phyloP scores from a whole-genome alignment of 176 grass and related monocot genomes.

The Ananas comosus region DNA sequence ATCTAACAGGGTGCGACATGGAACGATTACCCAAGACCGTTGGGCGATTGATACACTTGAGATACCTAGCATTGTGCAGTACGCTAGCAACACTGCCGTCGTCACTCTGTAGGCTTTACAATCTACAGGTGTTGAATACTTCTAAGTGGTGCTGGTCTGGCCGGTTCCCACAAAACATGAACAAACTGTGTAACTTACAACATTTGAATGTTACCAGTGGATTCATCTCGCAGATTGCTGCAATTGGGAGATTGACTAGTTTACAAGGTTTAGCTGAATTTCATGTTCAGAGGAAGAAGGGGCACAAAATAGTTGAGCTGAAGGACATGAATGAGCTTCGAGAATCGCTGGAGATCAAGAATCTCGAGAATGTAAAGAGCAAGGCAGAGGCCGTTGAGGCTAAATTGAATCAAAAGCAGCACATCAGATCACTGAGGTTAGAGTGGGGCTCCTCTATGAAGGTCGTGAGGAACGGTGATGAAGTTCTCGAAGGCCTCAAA shows the following conservation, averaged over 20 bases:
- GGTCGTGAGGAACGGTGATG: not conserved
- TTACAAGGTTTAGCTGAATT: slow-evolving; percentile 29
- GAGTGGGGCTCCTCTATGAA: not conserved
- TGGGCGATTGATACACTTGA: not conserved
- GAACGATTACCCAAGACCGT: not conserved
- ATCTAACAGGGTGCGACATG: not conserved
- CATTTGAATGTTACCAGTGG: slow-evolving; percentile 16
- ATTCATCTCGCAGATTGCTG: slow-evolving; percentile 5
- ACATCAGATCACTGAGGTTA: not conserved
- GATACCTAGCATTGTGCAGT: not conserved
- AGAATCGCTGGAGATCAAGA: slow-evolving; percentile 14
- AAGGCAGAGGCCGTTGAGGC: slow-evolving; percentile 19
- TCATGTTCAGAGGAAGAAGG: slow-evolving; percentile 3
- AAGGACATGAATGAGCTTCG: slow-evolving; percentile 32
- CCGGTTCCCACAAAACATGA: slow-evolving; percentile 16
- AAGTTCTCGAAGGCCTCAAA: slow-evolving; percentile 22
- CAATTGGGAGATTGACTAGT: slow-evolving; percentile 29
- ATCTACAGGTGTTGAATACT: slow-evolving; percentile 1
- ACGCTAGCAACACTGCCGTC: not conserved
- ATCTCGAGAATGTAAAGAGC: slow-evolving; percentile 21
- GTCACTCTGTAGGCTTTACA: not conserved
- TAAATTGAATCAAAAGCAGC: slow-evolving; percentile 15
- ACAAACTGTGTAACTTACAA: slow-evolving; percentile 17
- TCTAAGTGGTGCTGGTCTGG: not conserved
- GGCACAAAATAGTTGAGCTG: slow-evolving; percentile 28